Evolutionary conservation across 2,329 filamentous ascomycete species (phyloP), one percentile per base, ranked within the genome.

Genomic region (Colletotrichum cuscutae): DNA sequence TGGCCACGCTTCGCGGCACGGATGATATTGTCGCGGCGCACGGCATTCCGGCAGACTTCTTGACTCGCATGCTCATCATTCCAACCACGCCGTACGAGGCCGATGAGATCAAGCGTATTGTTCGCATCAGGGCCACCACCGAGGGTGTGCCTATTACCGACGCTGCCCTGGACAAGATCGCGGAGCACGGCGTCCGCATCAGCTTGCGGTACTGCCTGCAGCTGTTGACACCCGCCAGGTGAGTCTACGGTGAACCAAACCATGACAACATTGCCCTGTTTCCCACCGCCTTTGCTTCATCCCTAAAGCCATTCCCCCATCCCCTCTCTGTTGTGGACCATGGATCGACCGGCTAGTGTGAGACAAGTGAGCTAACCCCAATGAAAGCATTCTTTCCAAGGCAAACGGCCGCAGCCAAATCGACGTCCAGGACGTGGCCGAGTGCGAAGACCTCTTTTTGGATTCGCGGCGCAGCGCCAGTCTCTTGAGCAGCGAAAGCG

Each of bases 201-300:
- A 97, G 94, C 81, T 84, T 99, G 84, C 88, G 97, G 77, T 99
- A 99, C 85, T 96, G 95, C 77, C 86, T 99, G 81, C 97, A 98
- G 85, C 85, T 99, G 77, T 87, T 99, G 77, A 94, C 95, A 30
- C 95, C 95, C 2, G 93, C 95, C 65, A 96, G 89, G 89, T 91
- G 84, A 80, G 86, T 82, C 8, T 19, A 49, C 42, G 19, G 42
- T 49, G 42, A 71, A 68, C 59, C 49, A 30, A 59, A 54, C n/a
- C n/a, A 11, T 37, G 42, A 54, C 53, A 30, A 11, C 28, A 22
- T 30, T 32, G 46, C 59, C 56, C 46, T 46, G 37, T 57, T 64
- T 46, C 52, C 53, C 58, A 65, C 46, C 28, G 62, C 68, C 57
- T 69, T 64, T 67, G 63, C 54, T 61, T 65, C 49, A 60, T 42